phyloP scores from a whole-genome alignment of 202 grass and related monocot genomes.

The Setaria italica region DNA sequence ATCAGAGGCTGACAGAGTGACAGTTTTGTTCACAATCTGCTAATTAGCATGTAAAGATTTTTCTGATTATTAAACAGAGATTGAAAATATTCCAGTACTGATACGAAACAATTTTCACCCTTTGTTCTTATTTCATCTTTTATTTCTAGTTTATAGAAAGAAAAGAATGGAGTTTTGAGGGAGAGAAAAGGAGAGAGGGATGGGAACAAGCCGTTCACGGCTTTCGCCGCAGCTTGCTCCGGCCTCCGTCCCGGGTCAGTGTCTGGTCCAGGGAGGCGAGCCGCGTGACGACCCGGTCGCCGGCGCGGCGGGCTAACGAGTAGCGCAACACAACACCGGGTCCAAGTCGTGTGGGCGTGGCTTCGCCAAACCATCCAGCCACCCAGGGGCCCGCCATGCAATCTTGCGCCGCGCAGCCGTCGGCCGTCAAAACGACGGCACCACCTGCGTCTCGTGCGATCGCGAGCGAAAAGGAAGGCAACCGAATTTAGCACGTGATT shows the following conservation, averaged over 20 bases:
- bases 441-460: background rate
- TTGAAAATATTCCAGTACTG: background rate
- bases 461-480: background rate
- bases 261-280: constrained; percentile 60
- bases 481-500: constrained; percentile 45
- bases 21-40: constrained; percentile 43
- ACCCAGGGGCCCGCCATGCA: constrained; percentile 24
- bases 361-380: constrained; percentile 31
- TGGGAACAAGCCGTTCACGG: constrained; percentile 37
- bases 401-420: constrained; percentile 38
- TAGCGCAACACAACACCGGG: background rate
- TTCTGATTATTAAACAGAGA: constrained; percentile 30
- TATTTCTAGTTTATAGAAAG: too few species aligned
- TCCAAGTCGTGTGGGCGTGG: constrained; percentile 40
- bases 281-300: constrained; percentile 63
- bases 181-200: background rate
- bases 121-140: background rate
- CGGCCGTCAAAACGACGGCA: constrained; percentile 27
- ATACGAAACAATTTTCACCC: background rate
- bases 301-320: constrained; percentile 14
- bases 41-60: constrained; percentile 61
- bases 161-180: background rate
- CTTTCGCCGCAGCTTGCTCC: constrained; percentile 41
- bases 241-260: constrained; percentile 37
- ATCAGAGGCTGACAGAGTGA: constrained; percentile 47